Percentiles rank a stretch among this genome's conserved stretches.
phyloP scores from a whole-genome alignment of 148 eudicot genomes.

The Diospyros kaki region DNA sequence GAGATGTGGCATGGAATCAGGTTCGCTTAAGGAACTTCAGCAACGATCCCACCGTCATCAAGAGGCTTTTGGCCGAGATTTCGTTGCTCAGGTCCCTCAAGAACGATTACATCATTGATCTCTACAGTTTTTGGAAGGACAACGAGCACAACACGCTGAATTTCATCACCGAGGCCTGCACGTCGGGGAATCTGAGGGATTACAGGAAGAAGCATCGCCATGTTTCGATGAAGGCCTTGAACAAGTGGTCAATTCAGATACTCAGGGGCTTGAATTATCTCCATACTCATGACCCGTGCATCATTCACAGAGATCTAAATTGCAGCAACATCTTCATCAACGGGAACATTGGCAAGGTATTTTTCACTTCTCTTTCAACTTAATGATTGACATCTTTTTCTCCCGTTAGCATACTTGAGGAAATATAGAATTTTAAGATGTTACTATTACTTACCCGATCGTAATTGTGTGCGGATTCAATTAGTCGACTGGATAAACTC shows the following conservation, averaged over 20 bases:
- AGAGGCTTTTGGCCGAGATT: constrained; percentile 48
- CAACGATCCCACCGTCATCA: constrained; percentile 36
- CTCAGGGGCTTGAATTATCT: constrained; percentile 58
- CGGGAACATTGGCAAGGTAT: constrained; percentile 68
- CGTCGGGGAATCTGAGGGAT: constrained; percentile 67
- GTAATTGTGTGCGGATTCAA: too few species aligned
- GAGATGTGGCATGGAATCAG: constrained; percentile 78
- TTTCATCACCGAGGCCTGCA: constrained; percentile 65
- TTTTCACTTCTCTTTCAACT: neutral
- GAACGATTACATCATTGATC: constrained; percentile 41
- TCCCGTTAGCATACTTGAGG: too few species aligned
- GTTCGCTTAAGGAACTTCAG: constrained; percentile 48
- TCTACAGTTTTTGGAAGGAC: constrained; percentile 60
- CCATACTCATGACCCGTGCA: constrained; percentile 66
- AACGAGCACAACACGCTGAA: constrained; percentile 38
- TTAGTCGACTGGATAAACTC: too few species aligned
- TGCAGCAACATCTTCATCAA: constrained; percentile 76
- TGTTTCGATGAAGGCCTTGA: constrained; percentile 54
- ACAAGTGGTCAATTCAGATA: constrained; percentile 71
- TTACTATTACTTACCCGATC: too few species aligned
- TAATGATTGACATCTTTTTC: too few species aligned
- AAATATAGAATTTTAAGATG: too few species aligned
- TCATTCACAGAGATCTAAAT: constrained; percentile 68
- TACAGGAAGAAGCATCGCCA: constrained; percentile 58
- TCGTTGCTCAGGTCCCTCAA: constrained; percentile 45